Evolutionary conservation across 2,329 filamentous ascomycete species (phyloP).

Genomic region (Ophiocordyceps australis): DNA sequence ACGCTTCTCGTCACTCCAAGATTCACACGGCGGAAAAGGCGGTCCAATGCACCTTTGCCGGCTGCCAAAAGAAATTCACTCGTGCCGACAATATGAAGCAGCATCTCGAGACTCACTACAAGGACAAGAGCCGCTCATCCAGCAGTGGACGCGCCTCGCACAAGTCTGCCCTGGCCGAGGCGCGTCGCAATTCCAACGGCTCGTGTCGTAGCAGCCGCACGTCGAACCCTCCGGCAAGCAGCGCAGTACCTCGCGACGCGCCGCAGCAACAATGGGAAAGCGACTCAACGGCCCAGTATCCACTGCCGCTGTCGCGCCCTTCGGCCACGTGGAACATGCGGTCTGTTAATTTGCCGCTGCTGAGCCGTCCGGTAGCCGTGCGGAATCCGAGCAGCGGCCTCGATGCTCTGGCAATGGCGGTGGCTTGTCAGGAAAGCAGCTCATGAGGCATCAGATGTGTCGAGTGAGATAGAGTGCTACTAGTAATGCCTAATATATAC

Average conservation of each 20-base stretch:
- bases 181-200: slow-evolving; percentile 12
- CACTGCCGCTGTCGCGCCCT: slow-evolving; percentile 13
- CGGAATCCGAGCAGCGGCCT: slow-evolving; percentile 32
- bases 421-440: slow-evolving; percentile 29
- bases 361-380: slow-evolving; percentile 21
- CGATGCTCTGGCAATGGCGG: slow-evolving; percentile 34
- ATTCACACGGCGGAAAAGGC: slow-evolving; percentile 72
- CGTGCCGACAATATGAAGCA: slow-evolving; percentile 81
- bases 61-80: slow-evolving; percentile 66
- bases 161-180: slow-evolving; percentile 13
- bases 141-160: slow-evolving; percentile 13
- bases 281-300: slow-evolving; percentile 12
- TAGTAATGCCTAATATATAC: too few relatives aligned
- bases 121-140: slow-evolving; percentile 33
- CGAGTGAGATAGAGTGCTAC: too few relatives aligned
- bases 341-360: slow-evolving; percentile 22
- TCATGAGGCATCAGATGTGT: too few relatives aligned
- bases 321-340: slow-evolving; percentile 26
- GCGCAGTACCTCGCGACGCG: slow-evolving; percentile 7
- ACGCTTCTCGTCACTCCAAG: slow-evolving; percentile 71
- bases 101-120: slow-evolving; percentile 60
- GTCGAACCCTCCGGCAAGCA: slow-evolving; percentile 5
- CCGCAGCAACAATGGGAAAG: slow-evolving; percentile 22
- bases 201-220: slow-evolving; percentile 13
- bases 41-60: slow-evolving; percentile 46